phyloP scores from a whole-genome alignment of 768 basidiomycete genomes.

The Russula vinacea region DNA sequence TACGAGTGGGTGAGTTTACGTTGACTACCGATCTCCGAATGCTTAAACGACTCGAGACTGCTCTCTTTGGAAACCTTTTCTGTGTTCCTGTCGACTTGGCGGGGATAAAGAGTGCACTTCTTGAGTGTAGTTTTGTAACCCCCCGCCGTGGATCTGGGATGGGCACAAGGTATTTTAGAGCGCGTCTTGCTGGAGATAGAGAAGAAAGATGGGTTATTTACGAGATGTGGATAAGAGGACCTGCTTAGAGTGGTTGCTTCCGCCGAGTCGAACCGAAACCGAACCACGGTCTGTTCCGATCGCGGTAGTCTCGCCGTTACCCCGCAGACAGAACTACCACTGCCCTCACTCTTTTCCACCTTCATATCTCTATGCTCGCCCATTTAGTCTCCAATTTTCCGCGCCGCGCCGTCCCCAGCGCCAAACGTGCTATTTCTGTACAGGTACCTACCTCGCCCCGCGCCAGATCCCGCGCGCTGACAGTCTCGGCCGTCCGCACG shows the following conservation, averaged over 20 bases:
- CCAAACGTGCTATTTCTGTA: constrained; percentile 35
- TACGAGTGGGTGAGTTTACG: constrained; percentile 36
- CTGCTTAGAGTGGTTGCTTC: neutral
- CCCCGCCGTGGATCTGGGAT: constrained; percentile 9
- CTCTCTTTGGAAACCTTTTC: neutral
- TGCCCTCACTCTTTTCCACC: neutral
- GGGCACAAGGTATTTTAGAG: constrained; percentile 36
- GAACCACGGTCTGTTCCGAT: neutral
- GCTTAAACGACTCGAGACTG: neutral
- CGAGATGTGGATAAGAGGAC: constrained; percentile 43
- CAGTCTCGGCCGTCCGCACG: constrained; percentile 30
- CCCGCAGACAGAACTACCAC: neutral
- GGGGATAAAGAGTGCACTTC: constrained; percentile 5
- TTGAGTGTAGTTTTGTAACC: constrained; percentile 15
- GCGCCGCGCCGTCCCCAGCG: constrained; percentile 24
- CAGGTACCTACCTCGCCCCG: constrained; percentile 34
- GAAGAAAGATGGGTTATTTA: constrained; percentile 39
- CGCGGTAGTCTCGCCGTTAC: neutral
- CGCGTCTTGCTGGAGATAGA: constrained; percentile 33
- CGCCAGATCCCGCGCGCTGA: constrained; percentile 30
- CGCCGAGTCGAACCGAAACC: neutral
- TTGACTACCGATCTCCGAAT: neutral
- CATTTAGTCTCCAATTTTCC: constrained; percentile 30
- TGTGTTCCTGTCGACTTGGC: constrained; percentile 16
- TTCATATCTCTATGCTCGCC: constrained; percentile 30